phyloP scores from a whole-genome alignment of 805 yeast species.

The Wickerhamomyces silvicola region DNA sequence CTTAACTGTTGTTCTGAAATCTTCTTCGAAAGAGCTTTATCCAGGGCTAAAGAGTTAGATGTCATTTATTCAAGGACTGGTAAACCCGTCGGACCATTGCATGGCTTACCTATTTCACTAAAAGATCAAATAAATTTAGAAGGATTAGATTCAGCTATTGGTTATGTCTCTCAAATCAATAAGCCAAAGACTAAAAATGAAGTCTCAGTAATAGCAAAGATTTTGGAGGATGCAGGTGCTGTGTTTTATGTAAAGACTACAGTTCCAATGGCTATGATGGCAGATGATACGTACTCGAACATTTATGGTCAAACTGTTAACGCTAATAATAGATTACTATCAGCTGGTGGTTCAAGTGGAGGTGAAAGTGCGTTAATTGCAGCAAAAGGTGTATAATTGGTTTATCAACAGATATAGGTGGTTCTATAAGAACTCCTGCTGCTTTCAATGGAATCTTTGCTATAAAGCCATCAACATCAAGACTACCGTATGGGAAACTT shows the following conservation, averaged over 20 bases:
- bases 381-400: constrained; percentile 53
- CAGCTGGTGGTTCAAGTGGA: constrained; percentile 69
- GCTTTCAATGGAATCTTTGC: constrained; percentile 57
- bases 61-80: constrained; percentile 40
- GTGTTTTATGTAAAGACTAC: constrained; percentile 59
- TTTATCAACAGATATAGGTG: constrained; percentile 66
- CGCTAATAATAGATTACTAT: constrained; percentile 46
- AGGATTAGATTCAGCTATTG: constrained; percentile 49
- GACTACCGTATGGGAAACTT: constrained; percentile 32
- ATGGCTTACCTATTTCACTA: constrained; percentile 61
- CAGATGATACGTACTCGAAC: constrained; percentile 53
- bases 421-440: constrained; percentile 61
- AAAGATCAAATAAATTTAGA: constrained; percentile 56
- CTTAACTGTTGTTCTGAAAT: constrained; percentile 54
- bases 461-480: constrained; percentile 51
- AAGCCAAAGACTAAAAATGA: constrained; percentile 24
- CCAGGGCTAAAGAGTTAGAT: constrained; percentile 50
- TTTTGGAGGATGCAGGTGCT: constrained; percentile 31
- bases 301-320: constrained; percentile 52
- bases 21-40: constrained; percentile 55
- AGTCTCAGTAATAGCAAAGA: constrained; percentile 40
- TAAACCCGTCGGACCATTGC: constrained; percentile 54
- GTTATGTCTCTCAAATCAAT: constrained; percentile 39
- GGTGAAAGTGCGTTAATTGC: constrained; percentile 64
- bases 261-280: constrained; percentile 66